These are phyloP conservation scores for Microcyclospora tardicrescens DNA, from an alignment of 2,329 filamentous ascomycete genomes.

Conservation along the genomic window DNA sequence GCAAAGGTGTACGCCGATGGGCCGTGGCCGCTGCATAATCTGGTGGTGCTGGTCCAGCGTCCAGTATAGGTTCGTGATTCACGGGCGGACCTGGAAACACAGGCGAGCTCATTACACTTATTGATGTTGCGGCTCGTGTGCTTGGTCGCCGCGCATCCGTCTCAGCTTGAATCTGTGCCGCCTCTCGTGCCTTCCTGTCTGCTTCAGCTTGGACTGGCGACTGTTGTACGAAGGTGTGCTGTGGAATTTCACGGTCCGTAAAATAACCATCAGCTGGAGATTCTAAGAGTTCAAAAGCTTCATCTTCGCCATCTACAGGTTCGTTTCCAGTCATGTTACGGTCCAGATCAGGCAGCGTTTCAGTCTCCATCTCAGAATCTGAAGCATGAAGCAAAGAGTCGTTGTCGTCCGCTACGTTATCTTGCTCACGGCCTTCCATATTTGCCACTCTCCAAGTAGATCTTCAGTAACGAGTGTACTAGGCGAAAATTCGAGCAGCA, in stretches of 20 bases:
- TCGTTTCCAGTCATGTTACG: too few species aligned
- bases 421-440: too few species aligned
- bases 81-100: slow-evolving; percentile 3
- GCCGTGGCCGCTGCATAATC: slow-evolving; percentile 15
- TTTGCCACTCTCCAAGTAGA: too few species aligned
- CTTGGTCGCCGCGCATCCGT: background rate
- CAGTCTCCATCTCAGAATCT: too few species aligned
- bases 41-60: slow-evolving; percentile 13
- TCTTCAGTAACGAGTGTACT: too few species aligned
- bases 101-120: slow-evolving; percentile 4
- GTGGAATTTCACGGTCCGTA: slow-evolving; percentile 6
- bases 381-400: too few species aligned
- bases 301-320: too few species aligned
- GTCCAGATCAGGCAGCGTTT: too few species aligned
- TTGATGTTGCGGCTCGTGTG: background rate
- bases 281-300: background rate
- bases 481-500: too few species aligned
- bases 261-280: slow-evolving; percentile 16
- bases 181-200: slow-evolving; percentile 11
- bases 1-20: background rate
- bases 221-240: slow-evolving; percentile 10
- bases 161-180: slow-evolving; percentile 3
- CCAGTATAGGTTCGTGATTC: background rate
- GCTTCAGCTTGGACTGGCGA: slow-evolving; percentile 6
- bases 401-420: too few species aligned